phyloP scores from a whole-genome alignment of 2,329 filamentous ascomycete genomes.

The Pyrenophora tritici-repentis region DNA sequence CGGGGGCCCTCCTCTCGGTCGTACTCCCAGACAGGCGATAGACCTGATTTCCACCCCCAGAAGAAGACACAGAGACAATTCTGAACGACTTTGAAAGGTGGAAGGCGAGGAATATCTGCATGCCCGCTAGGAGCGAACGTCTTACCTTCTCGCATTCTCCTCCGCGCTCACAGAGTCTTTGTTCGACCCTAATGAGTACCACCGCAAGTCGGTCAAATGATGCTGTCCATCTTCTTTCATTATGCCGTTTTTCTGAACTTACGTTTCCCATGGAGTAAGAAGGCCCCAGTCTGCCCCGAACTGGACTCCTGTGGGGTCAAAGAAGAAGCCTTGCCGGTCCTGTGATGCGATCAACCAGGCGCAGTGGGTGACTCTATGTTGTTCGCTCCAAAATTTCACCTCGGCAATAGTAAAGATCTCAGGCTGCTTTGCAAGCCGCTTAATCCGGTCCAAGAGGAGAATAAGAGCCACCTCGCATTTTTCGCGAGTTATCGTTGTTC shows the following conservation, averaged over 20 bases:
- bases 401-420: too few species aligned
- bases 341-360: background rate
- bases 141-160: too few species aligned
- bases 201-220: too few species aligned
- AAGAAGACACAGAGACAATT: background rate
- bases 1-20: slow-evolving; percentile 13
- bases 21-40: slow-evolving; percentile 4
- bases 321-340: slow-evolving; percentile 4
- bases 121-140: background rate
- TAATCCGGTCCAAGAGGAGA: too few species aligned
- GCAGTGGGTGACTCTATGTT: too few species aligned
- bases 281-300: slow-evolving; percentile 22
- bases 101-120: background rate
- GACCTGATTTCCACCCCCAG: background rate
- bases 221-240: too few species aligned
- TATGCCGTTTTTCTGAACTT: background rate
- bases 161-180: too few species aligned
- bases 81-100: background rate
- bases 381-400: too few species aligned
- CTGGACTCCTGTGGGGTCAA: slow-evolving; percentile 26
- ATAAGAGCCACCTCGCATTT: too few species aligned
- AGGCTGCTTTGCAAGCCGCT: too few species aligned
- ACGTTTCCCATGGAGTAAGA: background rate
- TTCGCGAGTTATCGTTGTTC: too few species aligned
- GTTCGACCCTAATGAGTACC: too few species aligned